Percentiles rank a stretch among this genome's conserved stretches.
These are phyloP conservation scores for Fagopyrum esculentum DNA, from an alignment of 148 eudicot species.

Conservation along the genomic window DNA sequence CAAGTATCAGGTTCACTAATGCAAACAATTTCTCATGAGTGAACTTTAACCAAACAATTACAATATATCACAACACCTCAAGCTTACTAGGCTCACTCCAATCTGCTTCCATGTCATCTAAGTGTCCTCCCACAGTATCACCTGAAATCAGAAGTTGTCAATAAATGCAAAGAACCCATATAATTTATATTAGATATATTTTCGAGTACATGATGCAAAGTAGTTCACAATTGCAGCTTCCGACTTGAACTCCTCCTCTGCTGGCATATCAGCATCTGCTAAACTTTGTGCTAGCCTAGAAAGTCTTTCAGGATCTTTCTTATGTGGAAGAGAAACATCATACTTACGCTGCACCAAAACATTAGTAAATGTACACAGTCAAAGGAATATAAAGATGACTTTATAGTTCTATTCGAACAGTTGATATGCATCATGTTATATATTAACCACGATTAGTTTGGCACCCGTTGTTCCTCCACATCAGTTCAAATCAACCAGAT, in stretches of 20 bases:
- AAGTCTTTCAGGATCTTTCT: constrained; percentile 68
- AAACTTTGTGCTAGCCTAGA: constrained; percentile 55
- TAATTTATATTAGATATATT: background rate
- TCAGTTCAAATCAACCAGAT: too few species aligned
- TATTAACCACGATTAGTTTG: too few species aligned
- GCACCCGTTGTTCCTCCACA: too few species aligned
- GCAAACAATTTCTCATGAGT: too few species aligned
- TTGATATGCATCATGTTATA: too few species aligned
- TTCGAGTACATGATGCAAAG: constrained; percentile 58
- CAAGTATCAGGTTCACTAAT: background rate
- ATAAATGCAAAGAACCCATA: background rate
- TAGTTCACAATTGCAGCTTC: constrained; percentile 95
- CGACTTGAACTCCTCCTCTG: constrained; percentile 64
- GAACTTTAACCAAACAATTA: background rate
- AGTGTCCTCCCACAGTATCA: constrained; percentile 93
- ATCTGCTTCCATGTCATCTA: constrained; percentile 95
- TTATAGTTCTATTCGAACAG: too few species aligned
- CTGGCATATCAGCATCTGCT: constrained; percentile 83
- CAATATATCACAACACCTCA: constrained; percentile 42
- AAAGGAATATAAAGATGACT: too few species aligned
- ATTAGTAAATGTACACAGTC: background rate
- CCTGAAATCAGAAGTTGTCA: constrained; percentile 33
- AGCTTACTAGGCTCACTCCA: constrained; percentile 96
- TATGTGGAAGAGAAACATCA: constrained; percentile 66
- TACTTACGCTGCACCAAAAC: constrained; percentile 62